phyloP scores from a whole-genome alignment of 2,329 filamentous ascomycete genomes.

The Cladosporium sp. region DNA sequence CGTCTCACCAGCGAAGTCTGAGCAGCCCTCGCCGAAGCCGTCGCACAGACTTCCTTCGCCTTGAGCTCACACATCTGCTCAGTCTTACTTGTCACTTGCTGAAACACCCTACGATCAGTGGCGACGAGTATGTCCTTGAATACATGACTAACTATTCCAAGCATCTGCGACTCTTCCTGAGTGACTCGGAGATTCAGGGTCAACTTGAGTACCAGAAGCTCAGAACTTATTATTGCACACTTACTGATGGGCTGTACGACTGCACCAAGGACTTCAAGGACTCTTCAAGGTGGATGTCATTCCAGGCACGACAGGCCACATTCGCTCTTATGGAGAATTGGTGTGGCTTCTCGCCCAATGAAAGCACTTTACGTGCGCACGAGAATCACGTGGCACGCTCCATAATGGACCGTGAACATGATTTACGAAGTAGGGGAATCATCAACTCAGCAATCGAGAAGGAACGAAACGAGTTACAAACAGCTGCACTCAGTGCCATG shows the following conservation, averaged over 20 bases:
- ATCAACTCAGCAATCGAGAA: slow-evolving; percentile 91
- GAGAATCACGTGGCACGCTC: slow-evolving; percentile 86
- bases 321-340: slow-evolving; percentile 98
- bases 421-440: slow-evolving; percentile 68
- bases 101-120: slow-evolving; percentile 69
- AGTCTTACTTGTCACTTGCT: slow-evolving; percentile 89
- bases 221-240: slow-evolving; percentile 85
- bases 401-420: slow-evolving; percentile 71
- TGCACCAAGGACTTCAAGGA: slow-evolving; percentile 82
- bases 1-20: slow-evolving; percentile 71
- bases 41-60: slow-evolving; percentile 80
- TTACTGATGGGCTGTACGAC: slow-evolving; percentile 90
- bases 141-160: slow-evolving; percentile 88
- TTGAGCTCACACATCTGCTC: slow-evolving; percentile 94
- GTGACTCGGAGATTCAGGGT: slow-evolving; percentile 89
- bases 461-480: slow-evolving; percentile 87
- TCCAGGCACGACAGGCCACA: slow-evolving; percentile 90
- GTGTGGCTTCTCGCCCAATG: slow-evolving; percentile 95
- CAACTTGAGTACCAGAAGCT: slow-evolving; percentile 93
- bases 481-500: slow-evolving; percentile 91
- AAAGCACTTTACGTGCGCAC: slow-evolving; percentile 71
- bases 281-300: slow-evolving; percentile 91
- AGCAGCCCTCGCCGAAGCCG: slow-evolving; percentile 78
- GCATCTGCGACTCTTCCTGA: slow-evolving; percentile 88
- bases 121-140: slow-evolving; percentile 76